Conservation (phyloP, 2,329 filamentous ascomycete genomes). For the Trichophyton mentagrophytes region DNA sequence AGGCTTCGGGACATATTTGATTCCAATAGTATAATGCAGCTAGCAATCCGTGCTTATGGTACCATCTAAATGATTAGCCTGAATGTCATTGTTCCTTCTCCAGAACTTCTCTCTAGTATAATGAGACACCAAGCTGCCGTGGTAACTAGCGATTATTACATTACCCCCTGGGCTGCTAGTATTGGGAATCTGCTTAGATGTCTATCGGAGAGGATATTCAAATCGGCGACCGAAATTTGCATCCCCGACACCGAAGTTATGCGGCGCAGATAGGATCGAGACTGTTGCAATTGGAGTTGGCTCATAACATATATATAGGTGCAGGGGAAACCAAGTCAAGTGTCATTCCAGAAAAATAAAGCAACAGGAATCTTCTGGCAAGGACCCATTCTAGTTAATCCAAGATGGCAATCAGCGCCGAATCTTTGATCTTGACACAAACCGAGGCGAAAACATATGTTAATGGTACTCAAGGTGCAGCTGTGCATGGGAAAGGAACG, state of each 20-base stretch:
- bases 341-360: neutral
- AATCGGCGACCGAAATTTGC: neutral
- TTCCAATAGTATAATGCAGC: neutral
- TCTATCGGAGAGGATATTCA: neutral
- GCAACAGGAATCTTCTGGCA: neutral
- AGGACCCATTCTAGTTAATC: neutral
- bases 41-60: neutral
- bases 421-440: neutral
- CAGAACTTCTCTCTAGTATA: too few relatives aligned
- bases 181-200: neutral
- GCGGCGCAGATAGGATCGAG: neutral
- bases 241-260: neutral
- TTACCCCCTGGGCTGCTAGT: too few relatives aligned
- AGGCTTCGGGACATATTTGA: neutral
- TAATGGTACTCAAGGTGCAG: neutral
- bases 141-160: too few relatives aligned
- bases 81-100: too few relatives aligned
- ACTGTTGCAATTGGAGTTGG: neutral
- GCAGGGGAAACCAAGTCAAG: neutral
- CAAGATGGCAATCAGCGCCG: neutral
- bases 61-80: neutral
- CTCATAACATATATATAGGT: neutral
- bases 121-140: too few relatives aligned
- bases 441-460: neutral
- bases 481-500: neutral